Evolutionary conservation across 257 asterid genomes (phyloP).

Genomic region (Mentha longifolia): DNA sequence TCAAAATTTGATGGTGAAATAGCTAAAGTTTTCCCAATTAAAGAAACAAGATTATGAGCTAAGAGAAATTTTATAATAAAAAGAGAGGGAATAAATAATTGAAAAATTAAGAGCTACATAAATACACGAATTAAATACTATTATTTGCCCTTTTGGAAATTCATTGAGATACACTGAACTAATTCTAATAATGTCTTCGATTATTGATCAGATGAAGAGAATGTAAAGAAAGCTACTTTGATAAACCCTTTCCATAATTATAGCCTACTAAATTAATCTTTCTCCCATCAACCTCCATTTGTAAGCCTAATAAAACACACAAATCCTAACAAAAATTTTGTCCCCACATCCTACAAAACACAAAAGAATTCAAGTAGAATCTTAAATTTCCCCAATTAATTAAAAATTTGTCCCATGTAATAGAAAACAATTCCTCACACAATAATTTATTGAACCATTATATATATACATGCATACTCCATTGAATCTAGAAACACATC

Average conservation of each 20-base stretch:
- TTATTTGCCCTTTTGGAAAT: conserved; percentile 28
- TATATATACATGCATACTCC: too few relatives aligned
- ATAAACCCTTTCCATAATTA: conserved; percentile 27
- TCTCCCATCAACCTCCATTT: conserved; percentile 23
- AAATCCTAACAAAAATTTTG: conserved; percentile 35
- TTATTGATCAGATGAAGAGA: conserved; percentile 36
- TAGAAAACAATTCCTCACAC: too few relatives aligned
- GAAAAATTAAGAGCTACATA: conserved; percentile 19
- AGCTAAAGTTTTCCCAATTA: too few relatives aligned
- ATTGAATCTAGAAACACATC: too few relatives aligned
- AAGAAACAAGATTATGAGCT: too few relatives aligned
- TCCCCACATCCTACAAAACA: conserved; percentile 34
- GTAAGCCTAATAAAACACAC: conserved; percentile 23
- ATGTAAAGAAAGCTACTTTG: conserved; percentile 45
- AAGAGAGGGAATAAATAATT: too few relatives aligned
- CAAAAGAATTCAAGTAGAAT: background rate
- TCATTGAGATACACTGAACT: conserved; percentile 32
- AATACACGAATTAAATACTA: conserved; percentile 18
- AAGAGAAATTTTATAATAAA: too few relatives aligned
- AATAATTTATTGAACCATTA: too few relatives aligned
- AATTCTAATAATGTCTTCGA: conserved; percentile 10
- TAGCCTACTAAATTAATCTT: conserved; percentile 16
- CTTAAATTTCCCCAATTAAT: conserved; percentile 21
- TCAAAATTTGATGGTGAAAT: too few relatives aligned
- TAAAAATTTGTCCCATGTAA: background rate